Conservation (phyloP, 192 early-diverging fungal species). For the Coemansia sp. region DNA sequence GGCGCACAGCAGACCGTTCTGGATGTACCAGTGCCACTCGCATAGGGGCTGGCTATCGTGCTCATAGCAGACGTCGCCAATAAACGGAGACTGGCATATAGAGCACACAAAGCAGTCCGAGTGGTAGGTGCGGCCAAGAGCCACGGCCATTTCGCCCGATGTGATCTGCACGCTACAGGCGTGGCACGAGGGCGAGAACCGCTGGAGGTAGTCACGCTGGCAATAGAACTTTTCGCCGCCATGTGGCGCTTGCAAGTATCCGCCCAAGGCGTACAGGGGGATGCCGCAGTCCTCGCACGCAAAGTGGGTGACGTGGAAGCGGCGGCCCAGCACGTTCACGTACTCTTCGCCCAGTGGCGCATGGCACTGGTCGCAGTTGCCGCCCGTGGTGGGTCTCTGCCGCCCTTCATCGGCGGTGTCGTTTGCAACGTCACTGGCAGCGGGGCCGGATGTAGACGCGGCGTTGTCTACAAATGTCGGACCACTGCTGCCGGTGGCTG, state of each 20-base stretch:
- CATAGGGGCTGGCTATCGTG: slow-evolving; percentile 52
- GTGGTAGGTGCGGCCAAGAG: slow-evolving; percentile 51
- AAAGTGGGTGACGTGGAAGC: slow-evolving; percentile 52
- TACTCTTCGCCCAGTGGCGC: slow-evolving; percentile 47
- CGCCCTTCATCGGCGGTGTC: neutral
- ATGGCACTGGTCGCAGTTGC: slow-evolving; percentile 30
- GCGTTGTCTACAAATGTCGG: neutral
- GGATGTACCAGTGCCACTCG: slow-evolving; percentile 55
- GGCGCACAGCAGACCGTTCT: slow-evolving; percentile 48
- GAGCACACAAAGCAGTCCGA: slow-evolving; percentile 54
- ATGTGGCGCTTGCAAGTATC: slow-evolving; percentile 42
- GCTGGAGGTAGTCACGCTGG: slow-evolving; percentile 54
- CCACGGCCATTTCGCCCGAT: slow-evolving; percentile 51
- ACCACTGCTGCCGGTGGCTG: neutral
- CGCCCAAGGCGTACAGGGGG: slow-evolving; percentile 53
- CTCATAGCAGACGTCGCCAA: slow-evolving; percentile 54
- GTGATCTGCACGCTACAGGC: slow-evolving; percentile 52
- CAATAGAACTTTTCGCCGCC: slow-evolving; percentile 46
- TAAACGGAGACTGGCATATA: slow-evolving; percentile 54
- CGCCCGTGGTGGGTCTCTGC: neutral
- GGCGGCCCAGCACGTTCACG: slow-evolving; percentile 42
- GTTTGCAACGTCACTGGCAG: slow-evolving; percentile 1
- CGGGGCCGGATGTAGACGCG: neutral
- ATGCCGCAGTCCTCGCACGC: slow-evolving; percentile 51
- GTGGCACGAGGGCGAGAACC: slow-evolving; percentile 49